A percentile compares a stretch with the other conserved stretches of the same genome.
Evolutionary conservation across 352 stramenopile species (phyloP).

Genomic region (Phytophthora litchii): DNA sequence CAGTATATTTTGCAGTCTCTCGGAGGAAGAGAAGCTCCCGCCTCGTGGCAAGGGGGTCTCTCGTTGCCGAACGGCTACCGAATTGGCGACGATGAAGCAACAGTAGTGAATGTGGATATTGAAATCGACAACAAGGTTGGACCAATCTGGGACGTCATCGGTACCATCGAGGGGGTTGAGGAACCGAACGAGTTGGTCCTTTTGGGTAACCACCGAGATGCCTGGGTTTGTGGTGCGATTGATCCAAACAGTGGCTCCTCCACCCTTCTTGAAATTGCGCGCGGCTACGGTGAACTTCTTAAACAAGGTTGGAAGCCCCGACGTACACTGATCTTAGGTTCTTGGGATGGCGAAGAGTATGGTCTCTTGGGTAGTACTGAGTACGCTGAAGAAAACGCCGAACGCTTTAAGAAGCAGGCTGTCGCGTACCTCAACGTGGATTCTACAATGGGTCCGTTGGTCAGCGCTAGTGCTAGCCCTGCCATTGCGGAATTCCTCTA

Average conservation of each 20-base stretch:
- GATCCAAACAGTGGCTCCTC: conserved; percentile 42
- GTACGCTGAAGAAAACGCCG: conserved; percentile 75
- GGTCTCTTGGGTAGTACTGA: conserved; percentile 86
- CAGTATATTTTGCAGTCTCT: conserved; percentile 70
- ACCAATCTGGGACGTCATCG: conserved; percentile 38
- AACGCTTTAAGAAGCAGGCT: conserved; percentile 57
- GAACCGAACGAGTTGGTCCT: conserved; percentile 57
- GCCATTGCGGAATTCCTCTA: conserved; percentile 70
- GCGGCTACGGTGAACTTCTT: conserved; percentile 53
- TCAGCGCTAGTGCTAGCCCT: conserved; percentile 66
- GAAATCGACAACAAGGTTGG: conserved; percentile 77
- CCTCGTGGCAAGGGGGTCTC: conserved; percentile 63
- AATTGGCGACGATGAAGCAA: conserved; percentile 68
- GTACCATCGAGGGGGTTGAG: conserved; percentile 66
- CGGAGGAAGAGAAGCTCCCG: conserved; percentile 53
- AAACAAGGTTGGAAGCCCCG: conserved; percentile 57
- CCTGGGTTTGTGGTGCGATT: conserved; percentile 49
- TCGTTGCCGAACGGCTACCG: conserved; percentile 60
- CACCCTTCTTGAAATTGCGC: conserved; percentile 65
- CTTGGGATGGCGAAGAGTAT: conserved; percentile 61
- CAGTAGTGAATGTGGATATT: conserved; percentile 59
- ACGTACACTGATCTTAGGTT: conserved; percentile 68
- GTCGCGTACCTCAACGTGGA: conserved; percentile 91
- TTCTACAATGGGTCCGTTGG: conserved; percentile 62
- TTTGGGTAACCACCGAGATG: conserved; percentile 81